Conservation (phyloP, 31 red algal genomes). For the Odonthalia washingtoniensis region DNA sequence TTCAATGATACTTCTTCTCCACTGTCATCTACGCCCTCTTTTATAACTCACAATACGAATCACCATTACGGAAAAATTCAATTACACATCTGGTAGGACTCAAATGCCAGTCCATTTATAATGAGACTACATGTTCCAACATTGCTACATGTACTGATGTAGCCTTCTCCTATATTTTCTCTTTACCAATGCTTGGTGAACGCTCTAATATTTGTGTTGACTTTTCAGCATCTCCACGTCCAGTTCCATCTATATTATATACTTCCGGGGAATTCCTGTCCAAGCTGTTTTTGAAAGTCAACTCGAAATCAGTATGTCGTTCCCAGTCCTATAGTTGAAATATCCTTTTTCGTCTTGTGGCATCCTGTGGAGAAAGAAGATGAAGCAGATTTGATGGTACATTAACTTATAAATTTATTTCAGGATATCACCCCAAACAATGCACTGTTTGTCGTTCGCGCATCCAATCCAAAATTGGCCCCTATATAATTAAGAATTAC, state of each 20-base stretch:
- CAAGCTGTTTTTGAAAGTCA: conserved; percentile 51
- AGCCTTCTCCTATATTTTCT: conserved; percentile 57
- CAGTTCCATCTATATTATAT: conserved; percentile 18
- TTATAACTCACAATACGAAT: conserved; percentile 31
- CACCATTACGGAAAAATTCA: conserved; percentile 22
- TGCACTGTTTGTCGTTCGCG: no score
- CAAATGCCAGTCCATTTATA: conserved; percentile 46
- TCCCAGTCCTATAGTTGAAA: conserved; percentile 42
- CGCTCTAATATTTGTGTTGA: conserved; percentile 41
- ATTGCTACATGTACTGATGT: conserved; percentile 46
- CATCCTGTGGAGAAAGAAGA: no score
- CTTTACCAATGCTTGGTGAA: conserved; percentile 43
- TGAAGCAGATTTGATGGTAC: no score
- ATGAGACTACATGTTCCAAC: conserved; percentile 48
- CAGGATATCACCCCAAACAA: no score
- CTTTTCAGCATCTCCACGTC: conserved; percentile 47
- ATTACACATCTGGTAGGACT: conserved; percentile 37
- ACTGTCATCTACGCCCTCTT: no score
- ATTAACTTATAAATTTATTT: no score
- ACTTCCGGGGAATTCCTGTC: conserved; percentile 37
- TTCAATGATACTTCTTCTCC: no score
- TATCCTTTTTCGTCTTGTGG: conserved; percentile 37
- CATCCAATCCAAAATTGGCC: no score
- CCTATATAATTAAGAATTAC: no score
- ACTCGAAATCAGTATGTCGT: conserved; percentile 50